Conservation (phyloP, 768 basidiomycete species). For the Suillus paluster region DNA sequence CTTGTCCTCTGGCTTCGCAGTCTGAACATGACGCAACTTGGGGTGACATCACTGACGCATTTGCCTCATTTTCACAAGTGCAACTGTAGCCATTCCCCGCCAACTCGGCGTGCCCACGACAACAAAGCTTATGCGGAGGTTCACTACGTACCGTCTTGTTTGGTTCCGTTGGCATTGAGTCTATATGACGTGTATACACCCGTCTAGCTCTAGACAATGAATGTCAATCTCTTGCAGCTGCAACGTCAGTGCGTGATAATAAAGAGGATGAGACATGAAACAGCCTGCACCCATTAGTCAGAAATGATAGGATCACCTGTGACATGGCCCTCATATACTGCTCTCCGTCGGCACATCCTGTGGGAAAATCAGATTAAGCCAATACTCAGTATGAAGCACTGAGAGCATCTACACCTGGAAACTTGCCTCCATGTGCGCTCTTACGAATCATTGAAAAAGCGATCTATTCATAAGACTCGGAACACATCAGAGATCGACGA, state of each 20-base stretch:
- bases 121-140: neutral
- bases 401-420: neutral
- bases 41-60: neutral
- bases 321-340: neutral
- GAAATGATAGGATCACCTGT: neutral
- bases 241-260: too few species aligned
- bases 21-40: neutral
- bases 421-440: neutral
- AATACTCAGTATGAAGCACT: neutral
- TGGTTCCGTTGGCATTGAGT: neutral
- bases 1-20: slow-evolving; percentile 22
- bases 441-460: neutral
- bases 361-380: neutral
- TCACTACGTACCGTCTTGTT: neutral
- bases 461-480: neutral
- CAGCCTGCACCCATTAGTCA: too few species aligned
- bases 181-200: neutral
- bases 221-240: neutral
- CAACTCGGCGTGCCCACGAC: neutral
- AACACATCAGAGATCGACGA: neutral
- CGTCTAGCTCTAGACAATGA: too few species aligned
- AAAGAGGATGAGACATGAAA: too few species aligned
- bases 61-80: neutral
- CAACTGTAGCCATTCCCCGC: neutral
- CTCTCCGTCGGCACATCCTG: neutral